Evolutionary conservation across 495 filamentous ascomycete species (phyloP).

Genomic region (Hypoxylon fuscum): DNA sequence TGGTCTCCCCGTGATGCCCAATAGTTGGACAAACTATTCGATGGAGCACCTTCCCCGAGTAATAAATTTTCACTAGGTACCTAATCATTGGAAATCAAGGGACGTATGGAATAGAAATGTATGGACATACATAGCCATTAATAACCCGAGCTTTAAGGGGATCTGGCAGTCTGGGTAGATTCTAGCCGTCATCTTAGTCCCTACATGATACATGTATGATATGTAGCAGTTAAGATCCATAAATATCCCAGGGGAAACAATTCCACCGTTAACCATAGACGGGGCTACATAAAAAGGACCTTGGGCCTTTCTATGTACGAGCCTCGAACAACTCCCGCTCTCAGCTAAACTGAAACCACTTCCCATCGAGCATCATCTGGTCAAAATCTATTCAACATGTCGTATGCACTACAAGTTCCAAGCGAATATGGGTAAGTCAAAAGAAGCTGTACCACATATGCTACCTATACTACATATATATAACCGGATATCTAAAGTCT

Average conservation of each 20-base stretch:
- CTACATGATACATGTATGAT: background rate
- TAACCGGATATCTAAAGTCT: background rate
- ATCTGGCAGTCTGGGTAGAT: background rate
- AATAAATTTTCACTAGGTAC: too few species aligned
- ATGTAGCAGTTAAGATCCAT: background rate
- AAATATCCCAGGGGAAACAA: background rate
- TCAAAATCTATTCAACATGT: constrained; percentile 2
- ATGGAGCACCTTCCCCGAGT: constrained; percentile 5
- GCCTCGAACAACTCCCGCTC: background rate
- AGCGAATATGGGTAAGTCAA: constrained; percentile 54
- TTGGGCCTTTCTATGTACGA: constrained; percentile 1
- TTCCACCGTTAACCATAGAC: background rate
- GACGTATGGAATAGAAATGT: too few species aligned
- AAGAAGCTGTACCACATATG: background rate
- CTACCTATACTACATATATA: background rate
- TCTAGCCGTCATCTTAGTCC: background rate
- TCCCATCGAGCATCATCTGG: background rate
- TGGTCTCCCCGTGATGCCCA: constrained; percentile 2
- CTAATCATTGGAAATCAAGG: too few species aligned
- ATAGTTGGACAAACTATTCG: background rate
- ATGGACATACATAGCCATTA: background rate
- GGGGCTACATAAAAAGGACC: constrained; percentile 3
- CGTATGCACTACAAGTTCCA: constrained; percentile 44
- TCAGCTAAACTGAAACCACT: background rate
- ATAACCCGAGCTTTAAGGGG: too few species aligned